These are phyloP conservation scores for Coniophora puteana DNA, from an alignment of 1,284 basidiomycete genomes.

Conservation along the genomic window DNA sequence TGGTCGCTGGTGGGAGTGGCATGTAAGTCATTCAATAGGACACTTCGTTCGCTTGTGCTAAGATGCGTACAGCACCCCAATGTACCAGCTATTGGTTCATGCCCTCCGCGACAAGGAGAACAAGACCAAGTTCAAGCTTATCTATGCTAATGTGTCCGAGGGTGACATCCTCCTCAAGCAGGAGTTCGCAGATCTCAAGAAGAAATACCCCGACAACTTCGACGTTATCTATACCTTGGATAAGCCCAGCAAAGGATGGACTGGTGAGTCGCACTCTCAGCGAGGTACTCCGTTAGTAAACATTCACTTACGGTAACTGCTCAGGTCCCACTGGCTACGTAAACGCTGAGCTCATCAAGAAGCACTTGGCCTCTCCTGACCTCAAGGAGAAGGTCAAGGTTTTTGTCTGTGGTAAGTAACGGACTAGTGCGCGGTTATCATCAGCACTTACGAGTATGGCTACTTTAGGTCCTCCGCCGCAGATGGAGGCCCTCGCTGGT, in stretches of 20 bases:
- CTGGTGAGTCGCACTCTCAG: constrained; percentile 39
- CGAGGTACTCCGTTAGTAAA: constrained; percentile 1
- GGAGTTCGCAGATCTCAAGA: constrained; percentile 75
- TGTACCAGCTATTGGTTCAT: constrained; percentile 75
- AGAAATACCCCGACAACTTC: constrained; percentile 68
- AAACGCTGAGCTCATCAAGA: constrained; percentile 64
- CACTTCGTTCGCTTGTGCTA: constrained; percentile 15
- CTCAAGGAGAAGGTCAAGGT: constrained; percentile 82
- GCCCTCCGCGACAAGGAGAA: constrained; percentile 72
- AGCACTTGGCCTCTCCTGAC: constrained; percentile 68
- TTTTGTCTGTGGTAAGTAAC: constrained; percentile 75
- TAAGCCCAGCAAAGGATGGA: constrained; percentile 71
- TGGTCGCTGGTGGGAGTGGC: constrained; percentile 89
- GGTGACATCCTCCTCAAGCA: constrained; percentile 87
- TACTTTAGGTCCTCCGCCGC: constrained; percentile 72
- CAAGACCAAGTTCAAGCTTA: constrained; percentile 92
- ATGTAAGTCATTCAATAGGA: constrained; percentile 49
- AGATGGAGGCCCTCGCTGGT: constrained; percentile 78
- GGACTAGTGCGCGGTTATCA: not conserved
- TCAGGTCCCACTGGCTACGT: constrained; percentile 73
- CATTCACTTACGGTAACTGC: constrained; percentile 11
- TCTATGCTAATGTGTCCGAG: constrained; percentile 91
- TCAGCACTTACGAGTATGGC: constrained; percentile 4
- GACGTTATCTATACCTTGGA: constrained; percentile 88
- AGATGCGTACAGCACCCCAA: constrained; percentile 50